phyloP scores from a whole-genome alignment of 2,329 filamentous ascomycete species.

The Mycosphaerella sp. region DNA sequence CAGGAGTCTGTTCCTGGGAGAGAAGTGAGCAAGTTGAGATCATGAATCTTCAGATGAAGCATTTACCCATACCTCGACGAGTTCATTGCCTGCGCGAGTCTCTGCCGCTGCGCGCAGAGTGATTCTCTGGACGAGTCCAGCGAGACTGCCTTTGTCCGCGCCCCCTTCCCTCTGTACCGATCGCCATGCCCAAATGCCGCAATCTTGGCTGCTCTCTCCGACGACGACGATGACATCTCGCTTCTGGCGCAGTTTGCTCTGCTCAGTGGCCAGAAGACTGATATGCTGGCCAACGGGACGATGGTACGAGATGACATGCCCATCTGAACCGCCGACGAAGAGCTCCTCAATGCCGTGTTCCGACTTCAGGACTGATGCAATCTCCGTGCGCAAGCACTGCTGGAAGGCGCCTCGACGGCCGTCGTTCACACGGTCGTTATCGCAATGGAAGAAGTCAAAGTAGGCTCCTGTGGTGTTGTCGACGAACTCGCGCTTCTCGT shows the following conservation, averaged over 20 bases:
- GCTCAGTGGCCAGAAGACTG: conserved; percentile 58
- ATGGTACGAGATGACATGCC: conserved; percentile 1
- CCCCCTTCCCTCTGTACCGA: conserved; percentile 57
- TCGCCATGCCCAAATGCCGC: conserved; percentile 69
- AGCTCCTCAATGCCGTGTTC: conserved; percentile 20
- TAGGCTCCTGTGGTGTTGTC: conserved; percentile 50
- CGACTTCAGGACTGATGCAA: conserved; percentile 15
- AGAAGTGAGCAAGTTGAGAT: too few relatives aligned
- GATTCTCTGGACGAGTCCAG: conserved; percentile 54
- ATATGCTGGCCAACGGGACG: conserved; percentile 51
- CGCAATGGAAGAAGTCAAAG: conserved; percentile 68
- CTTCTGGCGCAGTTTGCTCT: conserved; percentile 47
- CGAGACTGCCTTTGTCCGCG: conserved; percentile 62
- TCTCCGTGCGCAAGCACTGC: conserved; percentile 25
- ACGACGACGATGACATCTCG: conserved; percentile 63
- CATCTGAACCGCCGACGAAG: conserved; percentile 23
- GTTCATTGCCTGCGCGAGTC: too few relatives aligned
- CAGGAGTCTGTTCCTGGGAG: conserved; percentile 38
- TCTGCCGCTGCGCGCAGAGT: conserved; percentile 10
- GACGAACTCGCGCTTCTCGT: conserved; percentile 21
- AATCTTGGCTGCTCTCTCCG: conserved; percentile 63
- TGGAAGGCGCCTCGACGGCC: conserved; percentile 65
- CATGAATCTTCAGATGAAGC: too few relatives aligned
- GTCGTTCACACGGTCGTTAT: conserved; percentile 70
- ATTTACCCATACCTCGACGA: too few relatives aligned